A percentile compares a stretch with the other conserved stretches of the same genome.
Evolutionary conservation across 2,329 filamentous ascomycete species (phyloP).

Genomic region (Sporothrix inflata): DNA sequence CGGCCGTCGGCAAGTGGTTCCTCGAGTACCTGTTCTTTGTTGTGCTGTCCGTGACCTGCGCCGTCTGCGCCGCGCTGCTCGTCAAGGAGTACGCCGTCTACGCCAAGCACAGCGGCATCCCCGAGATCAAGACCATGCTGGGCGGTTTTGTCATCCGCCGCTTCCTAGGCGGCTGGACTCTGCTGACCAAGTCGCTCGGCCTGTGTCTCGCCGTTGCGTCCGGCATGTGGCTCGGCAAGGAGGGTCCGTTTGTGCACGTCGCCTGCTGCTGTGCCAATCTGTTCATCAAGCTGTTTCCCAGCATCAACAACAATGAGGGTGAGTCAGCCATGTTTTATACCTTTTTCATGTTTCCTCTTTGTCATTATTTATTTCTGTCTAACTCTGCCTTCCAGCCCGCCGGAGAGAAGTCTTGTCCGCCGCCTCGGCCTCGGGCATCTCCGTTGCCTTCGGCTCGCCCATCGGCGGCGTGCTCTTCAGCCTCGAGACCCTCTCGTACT

Average conservation of each 20-base stretch:
- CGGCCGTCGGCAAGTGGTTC: slow-evolving; percentile 69
- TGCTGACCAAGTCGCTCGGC: slow-evolving; percentile 86
- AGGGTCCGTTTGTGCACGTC: slow-evolving; percentile 92
- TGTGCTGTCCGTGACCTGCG: slow-evolving; percentile 80
- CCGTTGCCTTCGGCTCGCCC: slow-evolving; percentile 89
- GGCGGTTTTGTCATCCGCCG: slow-evolving; percentile 90
- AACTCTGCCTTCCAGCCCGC: slow-evolving; percentile 46
- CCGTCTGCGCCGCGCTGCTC: slow-evolving; percentile 73
- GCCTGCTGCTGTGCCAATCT: slow-evolving; percentile 95
- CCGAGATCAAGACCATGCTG: slow-evolving; percentile 95
- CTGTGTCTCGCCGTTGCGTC: slow-evolving; percentile 89
- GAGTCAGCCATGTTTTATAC: slow-evolving; percentile 31
- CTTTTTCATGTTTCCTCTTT: neutral
- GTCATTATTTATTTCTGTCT: neutral
- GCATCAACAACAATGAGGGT: slow-evolving; percentile 85
- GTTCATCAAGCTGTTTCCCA: slow-evolving; percentile 85
- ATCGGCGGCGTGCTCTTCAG: slow-evolving; percentile 95
- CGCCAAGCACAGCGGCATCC: slow-evolving; percentile 93
- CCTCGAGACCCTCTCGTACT: slow-evolving; percentile 96
- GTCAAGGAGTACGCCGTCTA: slow-evolving; percentile 84
- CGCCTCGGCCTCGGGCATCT: slow-evolving; percentile 88
- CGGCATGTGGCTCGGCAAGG: slow-evolving; percentile 95
- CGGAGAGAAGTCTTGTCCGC: slow-evolving; percentile 93
- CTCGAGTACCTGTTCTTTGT: slow-evolving; percentile 88
- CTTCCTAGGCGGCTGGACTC: slow-evolving; percentile 86